phyloP scores from a whole-genome alignment of 2,329 filamentous ascomycete species.

The Claviceps sorghi region DNA sequence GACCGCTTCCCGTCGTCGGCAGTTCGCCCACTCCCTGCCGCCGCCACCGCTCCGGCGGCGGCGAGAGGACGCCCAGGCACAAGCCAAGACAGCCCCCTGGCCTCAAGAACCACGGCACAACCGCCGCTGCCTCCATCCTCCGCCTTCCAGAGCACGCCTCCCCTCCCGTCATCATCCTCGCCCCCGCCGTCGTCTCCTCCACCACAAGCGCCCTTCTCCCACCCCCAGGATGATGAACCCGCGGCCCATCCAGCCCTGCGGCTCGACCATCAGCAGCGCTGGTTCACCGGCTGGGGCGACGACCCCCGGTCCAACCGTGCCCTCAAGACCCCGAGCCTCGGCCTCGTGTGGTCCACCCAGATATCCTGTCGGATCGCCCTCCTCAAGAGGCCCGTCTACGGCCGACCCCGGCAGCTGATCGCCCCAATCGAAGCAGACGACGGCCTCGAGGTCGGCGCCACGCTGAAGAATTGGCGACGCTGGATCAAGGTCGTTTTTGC shows the following conservation, averaged over 20 bases:
- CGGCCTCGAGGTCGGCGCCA: slow-evolving; percentile 26
- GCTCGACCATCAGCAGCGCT: slow-evolving; percentile 80
- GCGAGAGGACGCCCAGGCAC: not conserved
- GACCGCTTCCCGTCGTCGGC: slow-evolving; percentile 52
- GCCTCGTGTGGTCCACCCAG: slow-evolving; percentile 83
- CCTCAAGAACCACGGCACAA: slow-evolving; percentile 25
- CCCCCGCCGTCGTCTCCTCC: slow-evolving; percentile 8
- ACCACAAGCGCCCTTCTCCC: slow-evolving; percentile 20
- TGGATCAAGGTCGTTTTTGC: slow-evolving; percentile 87
- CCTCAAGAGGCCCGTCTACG: slow-evolving; percentile 51
- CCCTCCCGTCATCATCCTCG: slow-evolving; percentile 14
- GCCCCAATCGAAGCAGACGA: slow-evolving; percentile 23
- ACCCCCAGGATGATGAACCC: slow-evolving; percentile 15
- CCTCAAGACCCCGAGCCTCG: slow-evolving; percentile 73
- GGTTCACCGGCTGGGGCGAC: slow-evolving; percentile 94
- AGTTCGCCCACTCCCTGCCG: not conserved
- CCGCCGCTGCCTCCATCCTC: slow-evolving; percentile 20
- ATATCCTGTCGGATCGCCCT: slow-evolving; percentile 70
- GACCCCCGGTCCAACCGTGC: slow-evolving; percentile 30
- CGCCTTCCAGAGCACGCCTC: not conserved
- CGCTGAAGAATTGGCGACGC: slow-evolving; percentile 49
- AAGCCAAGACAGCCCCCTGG: slow-evolving; percentile 36
- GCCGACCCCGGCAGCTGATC: slow-evolving; percentile 20
- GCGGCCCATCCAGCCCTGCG: slow-evolving; percentile 41
- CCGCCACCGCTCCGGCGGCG: not conserved